phyloP scores from a whole-genome alignment of 306 rosid species.

The Hippophae gyantsensis region DNA sequence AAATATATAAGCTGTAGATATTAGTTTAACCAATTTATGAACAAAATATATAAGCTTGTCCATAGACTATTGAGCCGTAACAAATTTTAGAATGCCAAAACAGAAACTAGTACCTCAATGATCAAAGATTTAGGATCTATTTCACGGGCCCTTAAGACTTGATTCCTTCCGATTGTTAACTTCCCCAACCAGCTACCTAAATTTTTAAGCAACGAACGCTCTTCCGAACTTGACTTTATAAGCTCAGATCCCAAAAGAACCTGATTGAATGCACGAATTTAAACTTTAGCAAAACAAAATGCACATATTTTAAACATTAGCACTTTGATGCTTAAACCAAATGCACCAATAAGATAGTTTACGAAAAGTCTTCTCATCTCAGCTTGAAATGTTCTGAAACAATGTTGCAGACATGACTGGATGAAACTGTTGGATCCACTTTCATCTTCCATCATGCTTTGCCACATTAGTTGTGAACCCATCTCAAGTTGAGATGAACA shows the following conservation, averaged over 20 bases:
- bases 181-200: conserved; percentile 99
- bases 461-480: too few relatives aligned
- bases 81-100: conserved; percentile 3
- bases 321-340: background rate
- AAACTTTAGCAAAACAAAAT: background rate
- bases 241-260: conserved; percentile 95
- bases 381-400: background rate
- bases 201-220: conserved; percentile 92
- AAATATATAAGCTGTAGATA: background rate
- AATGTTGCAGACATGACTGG: too few relatives aligned
- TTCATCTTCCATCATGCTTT: too few relatives aligned
- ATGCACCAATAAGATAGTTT: background rate
- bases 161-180: conserved; percentile 91
- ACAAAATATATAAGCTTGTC: background rate
- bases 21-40: too few relatives aligned
- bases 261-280: conserved; percentile 29
- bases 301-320: background rate
- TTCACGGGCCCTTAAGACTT: conserved; percentile 91
- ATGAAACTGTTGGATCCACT: too few relatives aligned
- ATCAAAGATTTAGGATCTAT: conserved; percentile 96
- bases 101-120: conserved; percentile 54
- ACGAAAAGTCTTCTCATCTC: background rate
- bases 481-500: too few relatives aligned
- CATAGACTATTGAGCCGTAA: background rate
- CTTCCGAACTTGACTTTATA: conserved; percentile 96